Percentiles rank a stretch among this genome's conserved stretches.
phyloP scores from a whole-genome alignment of 75 land plant genomes.

The Ceratopteris richardii region DNA sequence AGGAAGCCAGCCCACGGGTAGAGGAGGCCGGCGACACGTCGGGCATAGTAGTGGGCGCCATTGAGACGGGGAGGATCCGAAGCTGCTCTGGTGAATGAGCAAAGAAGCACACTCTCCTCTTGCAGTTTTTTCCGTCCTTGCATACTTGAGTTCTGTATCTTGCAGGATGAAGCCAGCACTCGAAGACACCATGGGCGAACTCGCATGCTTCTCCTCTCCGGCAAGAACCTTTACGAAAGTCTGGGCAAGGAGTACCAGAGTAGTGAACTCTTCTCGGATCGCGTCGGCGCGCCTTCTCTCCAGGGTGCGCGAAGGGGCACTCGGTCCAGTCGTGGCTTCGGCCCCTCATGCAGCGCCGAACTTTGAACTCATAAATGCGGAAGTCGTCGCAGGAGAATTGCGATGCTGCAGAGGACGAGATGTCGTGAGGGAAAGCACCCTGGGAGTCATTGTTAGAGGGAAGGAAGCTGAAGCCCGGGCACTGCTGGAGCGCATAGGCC shows the following conservation, averaged over 20 bases:
- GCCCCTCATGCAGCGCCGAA: constrained; percentile 58
- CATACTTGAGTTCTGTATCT: constrained; percentile 10
- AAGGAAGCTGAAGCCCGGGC: constrained; percentile 1
- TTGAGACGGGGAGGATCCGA: constrained; percentile 9
- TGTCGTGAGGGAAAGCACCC: constrained; percentile 10
- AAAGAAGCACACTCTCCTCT: constrained; percentile 11
- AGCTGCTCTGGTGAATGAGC: constrained; percentile 25
- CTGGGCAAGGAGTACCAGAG: constrained; percentile 59
- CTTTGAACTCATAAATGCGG: constrained; percentile 73
- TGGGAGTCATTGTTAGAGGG: constrained; percentile 9
- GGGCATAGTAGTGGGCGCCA: too few relatives aligned
- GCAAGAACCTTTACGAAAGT: constrained; percentile 55
- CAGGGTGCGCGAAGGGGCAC: constrained; percentile 66
- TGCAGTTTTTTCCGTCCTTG: constrained; percentile 13
- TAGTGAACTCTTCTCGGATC: constrained; percentile 56
- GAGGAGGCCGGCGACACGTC: too few relatives aligned
- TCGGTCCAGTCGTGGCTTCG: constrained; percentile 70
- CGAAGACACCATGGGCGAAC: constrained; percentile 67
- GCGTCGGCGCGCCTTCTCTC: constrained; percentile 58
- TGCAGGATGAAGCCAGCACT: constrained; percentile 83
- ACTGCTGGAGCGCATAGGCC: constrained; percentile 4
- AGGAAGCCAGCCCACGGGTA: too few relatives aligned
- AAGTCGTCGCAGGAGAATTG: constrained; percentile 55
- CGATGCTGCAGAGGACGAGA: constrained; percentile 18
- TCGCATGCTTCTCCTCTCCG: constrained; percentile 56